Evolutionary conservation across 192 early-diverging fungal species (phyloP), one percentile per base, ranked within the genome.

Genomic region (Rhizoclosmatium globosum): DNA sequence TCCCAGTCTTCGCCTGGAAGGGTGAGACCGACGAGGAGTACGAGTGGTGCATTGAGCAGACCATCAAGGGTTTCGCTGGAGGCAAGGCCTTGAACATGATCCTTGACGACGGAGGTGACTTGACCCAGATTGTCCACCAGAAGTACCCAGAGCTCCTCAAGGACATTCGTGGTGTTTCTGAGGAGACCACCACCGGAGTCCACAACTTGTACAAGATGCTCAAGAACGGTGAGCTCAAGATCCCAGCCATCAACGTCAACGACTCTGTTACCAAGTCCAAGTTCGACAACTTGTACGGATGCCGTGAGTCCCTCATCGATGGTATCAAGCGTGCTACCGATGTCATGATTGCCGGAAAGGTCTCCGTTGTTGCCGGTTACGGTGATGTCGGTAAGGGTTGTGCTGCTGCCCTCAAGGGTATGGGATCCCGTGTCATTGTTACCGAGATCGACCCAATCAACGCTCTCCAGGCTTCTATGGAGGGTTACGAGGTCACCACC

Each of bases 311-410:
- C 47, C 91, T 99, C 81, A 94, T 99, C 76, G 97, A 99, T 89
- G 97, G 97, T 83, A 99, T 97, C 92, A 99, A 98, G 97, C 93
- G 97, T 85, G 97, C 97, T 83, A 99, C 97, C 83, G 97, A 99
- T 84, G 97, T 99, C 84, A 97, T 98, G 96, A 99, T 99, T 87
- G 97, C 97, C 82, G 97, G 97, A 77, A 99, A 99, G 93, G 94
- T 99, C 64, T 90, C 95, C 71, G 94, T 98, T 73, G 96, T 98
- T 82, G 96, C 96, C 83, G 96, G 97, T 85, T 99, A 98, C 93
- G 97, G 97, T 88, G 97, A 99, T 89, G 97, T 99, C 85, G 97
- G 97, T 86, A 99, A 99, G 94, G 97, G 97, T 82, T 97, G 95
- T 85, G 96, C 97, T 80, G 94, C 93, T 84, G 96, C 97, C 72